These are phyloP conservation scores for Boehmeria nivea DNA, from an alignment of 306 rosid genomes.

Conservation along the genomic window DNA sequence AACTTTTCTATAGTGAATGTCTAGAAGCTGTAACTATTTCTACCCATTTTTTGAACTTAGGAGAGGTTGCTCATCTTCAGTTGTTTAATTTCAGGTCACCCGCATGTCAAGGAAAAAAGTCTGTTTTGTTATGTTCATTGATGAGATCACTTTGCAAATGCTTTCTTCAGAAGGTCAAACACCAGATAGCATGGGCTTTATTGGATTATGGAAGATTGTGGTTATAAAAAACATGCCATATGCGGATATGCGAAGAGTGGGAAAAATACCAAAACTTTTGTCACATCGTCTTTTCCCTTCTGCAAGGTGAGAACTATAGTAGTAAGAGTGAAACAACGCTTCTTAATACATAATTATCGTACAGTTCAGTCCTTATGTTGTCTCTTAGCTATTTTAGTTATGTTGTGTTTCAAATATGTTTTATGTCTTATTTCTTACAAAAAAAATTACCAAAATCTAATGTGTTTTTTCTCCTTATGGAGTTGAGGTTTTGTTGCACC, in stretches of 20 bases:
- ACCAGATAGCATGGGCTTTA: conserved; percentile 78
- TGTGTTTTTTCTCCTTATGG: too few species aligned
- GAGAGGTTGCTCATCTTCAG: conserved; percentile 3
- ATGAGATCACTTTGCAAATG: conserved; percentile 60
- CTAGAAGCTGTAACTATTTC: too few species aligned
- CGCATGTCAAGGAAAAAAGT: conserved; percentile 86
- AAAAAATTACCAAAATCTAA: too few species aligned
- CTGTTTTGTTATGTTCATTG: conserved; percentile 88
- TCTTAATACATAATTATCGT: background rate
- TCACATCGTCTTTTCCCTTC: conserved; percentile 93
- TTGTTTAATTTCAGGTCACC: conserved; percentile 62
- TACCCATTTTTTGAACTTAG: background rate
- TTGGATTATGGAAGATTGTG: conserved; percentile 93
- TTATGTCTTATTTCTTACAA: too few species aligned
- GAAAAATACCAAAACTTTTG: conserved; percentile 91
- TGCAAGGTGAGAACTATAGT: conserved; percentile 65
- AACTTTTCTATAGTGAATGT: too few species aligned
- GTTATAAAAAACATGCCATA: conserved; percentile 78
- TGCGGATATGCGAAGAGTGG: conserved; percentile 88
- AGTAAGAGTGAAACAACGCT: background rate
- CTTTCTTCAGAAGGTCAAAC: conserved; percentile 73
- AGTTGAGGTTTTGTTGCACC: too few species aligned
- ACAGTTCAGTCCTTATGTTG: background rate
- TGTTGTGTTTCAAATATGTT: too few species aligned
- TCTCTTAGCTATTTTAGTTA: background rate